A percentile compares a stretch with the other conserved stretches of the same genome.
These are phyloP conservation scores for Casuarina glauca DNA, from an alignment of 306 rosid genomes.

Conservation along the genomic window DNA sequence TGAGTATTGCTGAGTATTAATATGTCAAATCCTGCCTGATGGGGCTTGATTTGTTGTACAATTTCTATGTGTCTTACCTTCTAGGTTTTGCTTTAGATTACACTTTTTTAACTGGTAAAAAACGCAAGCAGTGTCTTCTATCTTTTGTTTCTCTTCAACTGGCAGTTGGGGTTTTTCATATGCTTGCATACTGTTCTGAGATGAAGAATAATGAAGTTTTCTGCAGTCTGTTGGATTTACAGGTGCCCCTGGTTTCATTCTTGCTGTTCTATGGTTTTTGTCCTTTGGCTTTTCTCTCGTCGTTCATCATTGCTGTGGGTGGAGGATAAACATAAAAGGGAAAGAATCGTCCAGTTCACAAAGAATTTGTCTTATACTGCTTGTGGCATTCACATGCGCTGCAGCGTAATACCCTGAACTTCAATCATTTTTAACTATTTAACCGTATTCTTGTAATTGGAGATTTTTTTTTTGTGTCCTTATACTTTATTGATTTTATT, in stretches of 20 bases:
- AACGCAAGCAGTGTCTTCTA: not conserved
- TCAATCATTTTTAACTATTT: slow-evolving; percentile 1
- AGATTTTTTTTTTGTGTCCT: not conserved
- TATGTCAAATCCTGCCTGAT: not conserved
- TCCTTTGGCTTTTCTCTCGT: slow-evolving; percentile 74
- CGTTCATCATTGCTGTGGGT: slow-evolving; percentile 78
- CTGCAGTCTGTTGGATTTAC: slow-evolving; percentile 97
- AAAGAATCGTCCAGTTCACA: slow-evolving; percentile 66
- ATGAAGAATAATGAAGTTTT: not conserved
- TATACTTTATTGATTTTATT: not conserved
- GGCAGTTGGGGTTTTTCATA: not conserved
- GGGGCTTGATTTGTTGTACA: not conserved
- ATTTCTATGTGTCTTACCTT: not conserved
- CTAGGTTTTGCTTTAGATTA: not conserved
- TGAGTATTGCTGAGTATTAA: not conserved
- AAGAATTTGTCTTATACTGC: slow-evolving; percentile 70
- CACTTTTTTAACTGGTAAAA: not conserved
- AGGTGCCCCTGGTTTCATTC: slow-evolving; percentile 78
- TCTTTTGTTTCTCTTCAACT: not conserved
- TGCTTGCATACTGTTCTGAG: not conserved
- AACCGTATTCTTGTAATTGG: slow-evolving; percentile 4
- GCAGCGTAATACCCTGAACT: slow-evolving; percentile 62
- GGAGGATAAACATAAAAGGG: slow-evolving; percentile 72
- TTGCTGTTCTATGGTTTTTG: slow-evolving; percentile 80
- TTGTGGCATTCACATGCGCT: slow-evolving; percentile 69